Conservation (phyloP, 2,329 filamentous ascomycete species). For the Pyrenochaeta sp. region DNA sequence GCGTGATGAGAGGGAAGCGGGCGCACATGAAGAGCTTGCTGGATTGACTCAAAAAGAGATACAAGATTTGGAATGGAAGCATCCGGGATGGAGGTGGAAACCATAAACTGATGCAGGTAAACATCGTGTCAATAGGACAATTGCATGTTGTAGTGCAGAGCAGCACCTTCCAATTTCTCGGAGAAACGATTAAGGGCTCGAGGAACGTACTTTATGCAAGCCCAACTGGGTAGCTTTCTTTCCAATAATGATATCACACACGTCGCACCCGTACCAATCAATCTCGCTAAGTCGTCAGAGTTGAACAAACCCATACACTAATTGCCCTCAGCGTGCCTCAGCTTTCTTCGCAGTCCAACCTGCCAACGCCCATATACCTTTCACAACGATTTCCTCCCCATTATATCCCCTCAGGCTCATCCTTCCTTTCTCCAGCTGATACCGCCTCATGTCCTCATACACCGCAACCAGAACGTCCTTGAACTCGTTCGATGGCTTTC, state of each 20-base stretch:
- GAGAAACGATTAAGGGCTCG: background rate
- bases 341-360: slow-evolving; percentile 16
- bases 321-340: background rate
- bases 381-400: slow-evolving; percentile 43
- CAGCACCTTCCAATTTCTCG: background rate
- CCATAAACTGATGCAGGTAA: slow-evolving; percentile 12
- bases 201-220: background rate
- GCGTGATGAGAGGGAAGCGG: slow-evolving; percentile 62
- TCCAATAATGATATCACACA: background rate
- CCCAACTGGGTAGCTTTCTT: too few species aligned
- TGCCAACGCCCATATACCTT: slow-evolving; percentile 59
- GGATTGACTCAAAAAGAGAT: slow-evolving; percentile 62
- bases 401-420: slow-evolving; percentile 37
- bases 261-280: background rate
- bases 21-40: slow-evolving; percentile 56
- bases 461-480: slow-evolving; percentile 34
- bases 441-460: slow-evolving; percentile 36
- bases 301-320: background rate
- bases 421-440: slow-evolving; percentile 32
- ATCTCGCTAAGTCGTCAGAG: background rate
- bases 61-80: slow-evolving; percentile 69
- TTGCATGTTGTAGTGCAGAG: background rate
- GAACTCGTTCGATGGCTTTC: slow-evolving; percentile 31
- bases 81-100: slow-evolving; percentile 69
- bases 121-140: background rate